Percentiles rank a stretch among this genome's conserved stretches.
Conservation (phyloP, 1,284 basidiomycete species). For the Cryptococcus deneoformans region DNA sequence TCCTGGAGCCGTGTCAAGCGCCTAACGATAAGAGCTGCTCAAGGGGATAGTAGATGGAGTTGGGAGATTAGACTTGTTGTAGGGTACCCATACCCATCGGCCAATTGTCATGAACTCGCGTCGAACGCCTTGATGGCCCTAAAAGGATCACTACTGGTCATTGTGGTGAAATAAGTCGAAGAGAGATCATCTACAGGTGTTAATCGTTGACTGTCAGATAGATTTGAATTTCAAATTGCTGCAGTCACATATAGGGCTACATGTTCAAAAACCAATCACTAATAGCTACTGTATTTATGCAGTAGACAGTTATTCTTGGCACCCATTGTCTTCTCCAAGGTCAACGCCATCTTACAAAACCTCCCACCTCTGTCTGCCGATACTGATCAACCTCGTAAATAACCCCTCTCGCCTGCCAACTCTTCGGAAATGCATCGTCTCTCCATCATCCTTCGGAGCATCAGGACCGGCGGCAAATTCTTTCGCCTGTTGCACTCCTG, state of each 20-base stretch:
- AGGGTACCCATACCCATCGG: constrained; percentile 3
- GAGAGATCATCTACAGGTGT: neutral
- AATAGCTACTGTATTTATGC: no score
- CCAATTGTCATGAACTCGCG: constrained; percentile 1
- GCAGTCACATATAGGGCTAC: no score
- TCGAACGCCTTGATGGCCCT: neutral
- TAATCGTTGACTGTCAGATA: neutral
- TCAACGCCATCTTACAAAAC: constrained; percentile 29
- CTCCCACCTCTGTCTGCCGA: constrained; percentile 51
- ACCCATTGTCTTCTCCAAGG: no score
- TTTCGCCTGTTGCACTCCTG: constrained; percentile 18
- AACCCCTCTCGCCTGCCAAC: constrained; percentile 50
- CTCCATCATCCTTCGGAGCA: constrained; percentile 24
- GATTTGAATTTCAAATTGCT: no score
- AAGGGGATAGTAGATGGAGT: neutral
- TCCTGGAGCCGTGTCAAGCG: constrained; percentile 2
- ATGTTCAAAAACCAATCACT: no score
- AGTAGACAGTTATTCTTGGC: no score
- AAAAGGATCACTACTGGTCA: neutral
- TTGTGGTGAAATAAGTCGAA: neutral
- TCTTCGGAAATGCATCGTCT: constrained; percentile 43
- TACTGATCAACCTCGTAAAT: constrained; percentile 49
- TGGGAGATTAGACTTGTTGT: neutral
- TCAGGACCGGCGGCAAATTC: constrained; percentile 16
- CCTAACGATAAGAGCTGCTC: neutral